Percentiles rank a stretch among this genome's conserved stretches.
Conservation (phyloP, 108 stramenopile species). For the Cyclostephanos invisitatus region DNA sequence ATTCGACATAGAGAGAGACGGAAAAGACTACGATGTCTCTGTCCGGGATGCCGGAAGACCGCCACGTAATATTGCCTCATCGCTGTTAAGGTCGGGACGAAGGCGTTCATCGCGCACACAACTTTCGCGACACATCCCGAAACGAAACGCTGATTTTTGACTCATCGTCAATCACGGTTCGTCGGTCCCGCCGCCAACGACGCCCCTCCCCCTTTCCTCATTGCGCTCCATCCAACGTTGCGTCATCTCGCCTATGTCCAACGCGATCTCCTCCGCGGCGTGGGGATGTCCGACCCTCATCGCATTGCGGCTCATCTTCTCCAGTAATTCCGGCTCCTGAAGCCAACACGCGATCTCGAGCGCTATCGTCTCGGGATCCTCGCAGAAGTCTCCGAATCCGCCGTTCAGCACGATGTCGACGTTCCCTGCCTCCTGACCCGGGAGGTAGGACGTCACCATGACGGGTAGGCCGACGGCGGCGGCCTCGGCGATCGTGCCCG, state of each 20-base stretch:
- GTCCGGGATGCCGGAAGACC: too few relatives aligned
- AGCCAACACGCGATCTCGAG: conserved; percentile 64
- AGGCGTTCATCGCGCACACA: not conserved
- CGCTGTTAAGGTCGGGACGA: not conserved
- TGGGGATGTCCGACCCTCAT: conserved; percentile 67
- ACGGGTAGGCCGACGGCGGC: conserved; percentile 88
- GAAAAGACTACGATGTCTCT: not conserved
- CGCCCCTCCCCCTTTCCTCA: conserved; percentile 23
- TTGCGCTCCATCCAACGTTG: conserved; percentile 67
- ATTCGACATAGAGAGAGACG: not conserved
- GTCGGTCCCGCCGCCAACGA: not conserved
- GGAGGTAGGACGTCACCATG: conserved; percentile 88
- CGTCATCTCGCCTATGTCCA: conserved; percentile 69
- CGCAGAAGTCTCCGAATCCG: conserved; percentile 72
- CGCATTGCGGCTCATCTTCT: conserved; percentile 62
- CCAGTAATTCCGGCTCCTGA: conserved; percentile 53
- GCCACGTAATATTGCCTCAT: not conserved
- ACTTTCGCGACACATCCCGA: not conserved
- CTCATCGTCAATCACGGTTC: not conserved
- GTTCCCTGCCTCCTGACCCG: conserved; percentile 89
- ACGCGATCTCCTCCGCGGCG: conserved; percentile 80
- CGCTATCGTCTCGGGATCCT: conserved; percentile 63
- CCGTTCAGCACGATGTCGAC: conserved; percentile 79
- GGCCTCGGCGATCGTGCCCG: conserved; percentile 98
- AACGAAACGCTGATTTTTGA: too few relatives aligned